Evolutionary conservation across 2,329 filamentous ascomycete genomes (phyloP).

Genomic region (Aspergillus versicolor): DNA sequence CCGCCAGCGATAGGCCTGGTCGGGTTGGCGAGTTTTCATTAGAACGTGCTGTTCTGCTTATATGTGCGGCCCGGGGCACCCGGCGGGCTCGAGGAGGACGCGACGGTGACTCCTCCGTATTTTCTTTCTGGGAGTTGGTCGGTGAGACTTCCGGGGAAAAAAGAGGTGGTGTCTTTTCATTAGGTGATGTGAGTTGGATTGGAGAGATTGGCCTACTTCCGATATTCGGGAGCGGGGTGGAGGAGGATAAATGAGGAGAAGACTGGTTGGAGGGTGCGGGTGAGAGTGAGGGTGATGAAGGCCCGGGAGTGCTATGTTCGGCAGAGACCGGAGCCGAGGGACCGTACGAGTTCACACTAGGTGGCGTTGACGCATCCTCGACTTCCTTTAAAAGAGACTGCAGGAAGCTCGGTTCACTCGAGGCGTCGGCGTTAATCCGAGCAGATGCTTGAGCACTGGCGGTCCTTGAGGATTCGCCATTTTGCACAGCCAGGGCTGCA

Average conservation of each 20-base stretch:
- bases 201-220: slow-evolving; percentile 36
- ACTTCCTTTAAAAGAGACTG: slow-evolving; percentile 87
- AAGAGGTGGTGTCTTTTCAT: slow-evolving; percentile 31
- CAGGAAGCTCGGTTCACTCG: slow-evolving; percentile 72
- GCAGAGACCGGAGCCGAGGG: slow-evolving; percentile 37
- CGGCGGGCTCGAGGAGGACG: slow-evolving; percentile 22
- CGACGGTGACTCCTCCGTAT: slow-evolving; percentile 10
- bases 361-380: slow-evolving; percentile 53
- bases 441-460: slow-evolving; percentile 31
- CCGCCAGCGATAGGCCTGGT: slow-evolving; percentile 68
- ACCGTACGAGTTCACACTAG: slow-evolving; percentile 29
- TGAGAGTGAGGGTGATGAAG: slow-evolving; percentile 44
- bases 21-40: slow-evolving; percentile 69
- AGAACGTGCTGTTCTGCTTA: slow-evolving; percentile 40
- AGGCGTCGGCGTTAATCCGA: slow-evolving; percentile 35
- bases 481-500: slow-evolving; percentile 45
- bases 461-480: slow-evolving; percentile 40
- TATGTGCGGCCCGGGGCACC: slow-evolving; percentile 24
- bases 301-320: slow-evolving; percentile 40
- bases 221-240: slow-evolving; percentile 39
- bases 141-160: slow-evolving; percentile 74
- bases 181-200: slow-evolving; percentile 33
- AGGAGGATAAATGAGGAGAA: slow-evolving; percentile 38
- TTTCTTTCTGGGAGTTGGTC: slow-evolving; percentile 50
- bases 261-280: slow-evolving; percentile 41